Conservation (phyloP, 2,329 filamentous ascomycete species). For the Colletotrichum gigasporum region DNA sequence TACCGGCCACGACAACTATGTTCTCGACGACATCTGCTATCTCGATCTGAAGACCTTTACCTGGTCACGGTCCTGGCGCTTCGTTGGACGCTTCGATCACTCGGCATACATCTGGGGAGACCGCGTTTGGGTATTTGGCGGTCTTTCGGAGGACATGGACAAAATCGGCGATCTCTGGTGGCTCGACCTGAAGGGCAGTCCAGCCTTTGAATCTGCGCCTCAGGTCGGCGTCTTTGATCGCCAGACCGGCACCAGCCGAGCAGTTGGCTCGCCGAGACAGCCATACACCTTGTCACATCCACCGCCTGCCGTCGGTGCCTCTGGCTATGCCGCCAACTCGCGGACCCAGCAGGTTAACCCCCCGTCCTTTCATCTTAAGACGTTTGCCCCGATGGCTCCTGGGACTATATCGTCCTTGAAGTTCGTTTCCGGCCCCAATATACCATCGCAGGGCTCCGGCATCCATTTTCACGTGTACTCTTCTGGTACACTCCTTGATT, state of each 20-base stretch:
- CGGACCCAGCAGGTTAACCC: constrained; percentile 73
- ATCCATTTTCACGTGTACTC: constrained; percentile 97
- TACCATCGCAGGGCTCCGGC: constrained; percentile 88
- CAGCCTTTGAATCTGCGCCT: constrained; percentile 80
- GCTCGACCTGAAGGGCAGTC: constrained; percentile 91
- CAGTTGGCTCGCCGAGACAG: constrained; percentile 61
- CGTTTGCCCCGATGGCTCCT: constrained; percentile 85
- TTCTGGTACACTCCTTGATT: constrained; percentile 90
- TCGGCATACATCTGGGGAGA: constrained; percentile 93
- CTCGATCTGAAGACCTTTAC: constrained; percentile 97
- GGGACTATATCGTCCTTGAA: constrained; percentile 90
- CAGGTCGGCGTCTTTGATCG: constrained; percentile 63
- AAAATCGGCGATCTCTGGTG: constrained; percentile 97
- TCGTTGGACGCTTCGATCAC: constrained; percentile 94
- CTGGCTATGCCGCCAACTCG: constrained; percentile 75
- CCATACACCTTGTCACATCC: constrained; percentile 60
- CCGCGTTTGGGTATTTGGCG: constrained; percentile 95
- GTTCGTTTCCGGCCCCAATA: constrained; percentile 86
- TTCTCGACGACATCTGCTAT: constrained; percentile 96
- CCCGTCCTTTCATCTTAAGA: constrained; percentile 71
- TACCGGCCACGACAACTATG: constrained; percentile 89
- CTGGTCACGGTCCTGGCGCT: constrained; percentile 96
- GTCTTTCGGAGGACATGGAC: constrained; percentile 95
- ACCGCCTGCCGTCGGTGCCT: constrained; percentile 61
- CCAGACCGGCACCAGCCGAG: constrained; percentile 48